Evolutionary conservation across 2,329 filamentous ascomycete species (phyloP).

Genomic region (Colletotrichum zoysiae): DNA sequence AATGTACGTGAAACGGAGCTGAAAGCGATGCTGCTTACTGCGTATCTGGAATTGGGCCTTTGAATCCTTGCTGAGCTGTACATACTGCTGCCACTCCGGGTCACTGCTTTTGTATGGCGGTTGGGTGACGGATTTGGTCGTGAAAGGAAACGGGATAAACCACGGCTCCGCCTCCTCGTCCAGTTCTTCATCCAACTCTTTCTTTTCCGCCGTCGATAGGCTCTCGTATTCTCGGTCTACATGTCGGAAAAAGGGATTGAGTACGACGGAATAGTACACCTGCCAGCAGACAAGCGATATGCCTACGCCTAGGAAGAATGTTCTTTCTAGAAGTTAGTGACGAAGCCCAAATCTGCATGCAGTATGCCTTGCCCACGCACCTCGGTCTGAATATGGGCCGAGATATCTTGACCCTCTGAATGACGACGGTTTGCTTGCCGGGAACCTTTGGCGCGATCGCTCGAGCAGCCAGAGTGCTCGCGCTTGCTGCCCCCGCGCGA

Average conservation of each 20-base stretch:
- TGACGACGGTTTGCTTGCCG: slow-evolving; percentile 28
- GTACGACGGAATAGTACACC: slow-evolving; percentile 60
- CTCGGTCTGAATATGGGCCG: slow-evolving; percentile 24
- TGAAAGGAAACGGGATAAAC: slow-evolving; percentile 74
- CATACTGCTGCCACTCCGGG: slow-evolving; percentile 73
- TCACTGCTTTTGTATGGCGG: slow-evolving; percentile 67
- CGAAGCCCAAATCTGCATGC: not conserved
- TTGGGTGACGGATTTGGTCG: slow-evolving; percentile 61
- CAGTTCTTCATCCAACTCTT: slow-evolving; percentile 53
- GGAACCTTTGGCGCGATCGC: slow-evolving; percentile 21
- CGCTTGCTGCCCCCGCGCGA: not conserved
- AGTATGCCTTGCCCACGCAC: slow-evolving; percentile 14
- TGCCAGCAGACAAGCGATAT: slow-evolving; percentile 55
- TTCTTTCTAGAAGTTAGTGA: slow-evolving; percentile 31
- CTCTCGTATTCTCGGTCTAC: slow-evolving; percentile 58
- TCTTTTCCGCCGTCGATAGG: slow-evolving; percentile 59
- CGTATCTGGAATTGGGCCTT: slow-evolving; percentile 60
- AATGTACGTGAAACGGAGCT: not conserved
- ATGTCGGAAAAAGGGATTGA: slow-evolving; percentile 59
- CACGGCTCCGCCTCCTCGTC: slow-evolving; percentile 59
- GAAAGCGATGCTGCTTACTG: slow-evolving; percentile 14
- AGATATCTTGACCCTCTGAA: slow-evolving; percentile 42
- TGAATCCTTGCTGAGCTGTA: slow-evolving; percentile 68
- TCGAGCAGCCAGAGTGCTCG: slow-evolving; percentile 35
- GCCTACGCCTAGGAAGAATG: slow-evolving; percentile 49